phyloP scores from a whole-genome alignment of 2,329 filamentous ascomycete genomes.

The Ophiostoma quercus region DNA sequence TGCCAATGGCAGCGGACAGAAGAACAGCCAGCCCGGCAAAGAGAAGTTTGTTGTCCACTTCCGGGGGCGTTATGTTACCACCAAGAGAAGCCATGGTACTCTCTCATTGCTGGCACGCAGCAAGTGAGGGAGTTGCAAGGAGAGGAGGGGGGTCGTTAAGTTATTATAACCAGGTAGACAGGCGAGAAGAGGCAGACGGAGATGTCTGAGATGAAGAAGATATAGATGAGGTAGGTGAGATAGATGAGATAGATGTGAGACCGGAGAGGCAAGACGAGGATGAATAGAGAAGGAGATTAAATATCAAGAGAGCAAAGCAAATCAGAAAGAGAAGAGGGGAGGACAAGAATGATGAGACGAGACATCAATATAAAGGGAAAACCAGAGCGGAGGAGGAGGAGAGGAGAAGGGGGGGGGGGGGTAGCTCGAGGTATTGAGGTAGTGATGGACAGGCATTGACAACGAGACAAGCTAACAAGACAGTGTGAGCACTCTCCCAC shows the following conservation, averaged over 20 bases:
- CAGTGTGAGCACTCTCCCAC: constrained; percentile 1
- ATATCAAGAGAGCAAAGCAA: neutral
- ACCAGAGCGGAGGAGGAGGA: neutral
- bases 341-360: constrained; percentile 8
- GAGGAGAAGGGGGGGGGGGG: neutral
- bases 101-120: constrained; percentile 51
- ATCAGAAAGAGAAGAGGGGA: constrained; percentile 1
- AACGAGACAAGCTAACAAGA: constrained; percentile 5
- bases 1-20: constrained; percentile 47
- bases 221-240: neutral
- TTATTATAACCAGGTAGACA: neutral
- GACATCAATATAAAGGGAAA: constrained; percentile 16
- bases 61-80: constrained; percentile 54
- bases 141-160: neutral
- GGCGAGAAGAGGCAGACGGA: neutral
- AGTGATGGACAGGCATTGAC: neutral
- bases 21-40: constrained; percentile 50
- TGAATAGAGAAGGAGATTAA: neutral
- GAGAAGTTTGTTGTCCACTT: constrained; percentile 46
- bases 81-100: constrained; percentile 68
- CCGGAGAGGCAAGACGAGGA: neutral
- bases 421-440: neutral
- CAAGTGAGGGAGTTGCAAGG: constrained; percentile 1
- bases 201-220: neutral
- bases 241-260: neutral